Evolutionary conservation across 441 rosid species (phyloP), one percentile per base, ranked within the genome.

Genomic region (Erysimum cheiri): DNA sequence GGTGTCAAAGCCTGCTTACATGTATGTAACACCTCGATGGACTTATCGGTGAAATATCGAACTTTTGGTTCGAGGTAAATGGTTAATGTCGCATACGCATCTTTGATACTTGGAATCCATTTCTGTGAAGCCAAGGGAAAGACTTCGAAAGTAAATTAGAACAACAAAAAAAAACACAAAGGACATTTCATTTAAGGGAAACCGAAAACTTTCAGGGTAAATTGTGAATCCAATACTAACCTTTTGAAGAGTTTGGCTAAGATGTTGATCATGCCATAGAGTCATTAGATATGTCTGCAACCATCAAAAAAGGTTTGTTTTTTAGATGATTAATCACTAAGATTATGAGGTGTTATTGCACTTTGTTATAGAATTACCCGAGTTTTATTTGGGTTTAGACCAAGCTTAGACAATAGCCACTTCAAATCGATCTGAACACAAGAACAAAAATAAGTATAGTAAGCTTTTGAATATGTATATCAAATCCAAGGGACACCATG

Each of bases 91-190:
- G 72, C 57, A 63, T 39, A 68, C 11, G 43, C 53, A 19, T 82
- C 82, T 72, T 75, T 78, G 59, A 75, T 67, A 61, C 58, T 53
- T 53, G 85, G 82, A 40, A 82, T 67, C 80, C 77, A 82, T 73
- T 70, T 68, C 85, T 82, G 69, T 46, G 55, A 41, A 57, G 41
- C 4, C 55, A 32, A 49, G 59, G 31, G 64, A 8, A 37, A 63
- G 47, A 12, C 58, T n/a, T 57, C 2, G 8, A 46, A 28, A 11
- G 41, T 19, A 53, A 50, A 9, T 3, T 58, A 37, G 44, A 4
- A 22, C 1, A 2, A 44, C 19, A 56, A 33, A 53, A 19, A 8
- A 40, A 32, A 59, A 6, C 8, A 44, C 39, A 5, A 55, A 40
- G 47, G 15, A n/a, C 19, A n/a, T 41, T 8, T 41, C 47, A 5